These are phyloP conservation scores for Trichosporon inkin DNA, from an alignment of 1,284 basidiomycete genomes.

Conservation along the genomic window DNA sequence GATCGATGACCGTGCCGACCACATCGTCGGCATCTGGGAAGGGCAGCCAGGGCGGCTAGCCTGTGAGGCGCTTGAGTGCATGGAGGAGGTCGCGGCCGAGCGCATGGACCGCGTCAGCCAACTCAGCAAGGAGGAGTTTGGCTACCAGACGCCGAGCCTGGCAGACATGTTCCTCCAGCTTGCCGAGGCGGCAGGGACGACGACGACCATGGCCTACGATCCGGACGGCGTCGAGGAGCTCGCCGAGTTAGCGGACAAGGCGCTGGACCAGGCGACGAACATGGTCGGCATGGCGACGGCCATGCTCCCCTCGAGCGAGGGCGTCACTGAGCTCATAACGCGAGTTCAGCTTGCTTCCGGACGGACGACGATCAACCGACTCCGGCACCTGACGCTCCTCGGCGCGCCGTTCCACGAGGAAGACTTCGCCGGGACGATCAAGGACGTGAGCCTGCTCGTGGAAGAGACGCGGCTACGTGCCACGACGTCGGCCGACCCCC, in stretches of 20 bases:
- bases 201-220: conserved; percentile 34
- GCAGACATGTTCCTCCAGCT: conserved; percentile 44
- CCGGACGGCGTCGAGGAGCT: conserved; percentile 36
- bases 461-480: conserved; percentile 41
- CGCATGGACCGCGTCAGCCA: conserved; percentile 91
- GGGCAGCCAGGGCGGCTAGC: conserved; percentile 37
- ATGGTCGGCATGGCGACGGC: conserved; percentile 43
- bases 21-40: conserved; percentile 32
- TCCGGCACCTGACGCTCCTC: conserved; percentile 36
- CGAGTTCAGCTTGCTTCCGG: conserved; percentile 43
- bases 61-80: conserved; percentile 33
- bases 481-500: conserved; percentile 26
- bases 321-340: conserved; percentile 42
- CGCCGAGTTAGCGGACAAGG: conserved; percentile 45
- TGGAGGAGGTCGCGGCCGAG: conserved; percentile 46
- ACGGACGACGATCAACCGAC: conserved; percentile 35
- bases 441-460: conserved; percentile 40
- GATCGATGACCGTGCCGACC: conserved; percentile 28
- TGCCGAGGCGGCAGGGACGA: conserved; percentile 34
- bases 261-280: conserved; percentile 46
- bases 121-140: conserved; percentile 65
- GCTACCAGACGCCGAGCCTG: conserved; percentile 34
- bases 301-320: conserved; percentile 28
- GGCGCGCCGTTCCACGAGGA: conserved; percentile 40
- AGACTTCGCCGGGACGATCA: conserved; percentile 41